Base-by-base conservation (phyloP, 2,329 filamentous ascomycete genomes). In the Dothidotthia symphoricarpi region DNA sequence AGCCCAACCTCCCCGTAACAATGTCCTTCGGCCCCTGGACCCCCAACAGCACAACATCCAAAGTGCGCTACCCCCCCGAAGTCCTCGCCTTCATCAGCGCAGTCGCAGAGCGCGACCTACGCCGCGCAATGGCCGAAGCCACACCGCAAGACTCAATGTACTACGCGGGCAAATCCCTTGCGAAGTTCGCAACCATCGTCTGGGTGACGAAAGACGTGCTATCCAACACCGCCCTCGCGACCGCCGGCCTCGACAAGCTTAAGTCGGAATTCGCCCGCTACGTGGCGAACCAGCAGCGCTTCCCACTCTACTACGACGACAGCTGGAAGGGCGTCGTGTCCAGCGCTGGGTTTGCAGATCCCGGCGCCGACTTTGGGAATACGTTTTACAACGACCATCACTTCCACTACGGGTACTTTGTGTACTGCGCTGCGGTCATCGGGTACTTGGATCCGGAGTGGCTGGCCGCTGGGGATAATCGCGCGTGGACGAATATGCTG, bases 91-190 rank as follows among this genome's bases (percentile, higher is more conserved):
- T 72, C 2, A 84, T 94, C 39, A 69, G 71, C 24, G 71, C 75
- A 1, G 73, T 82, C 7, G 85, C 88, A 1, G 72, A 75, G n/a
- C 76, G 74, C 14, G 93, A 98, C 63, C 71, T 95, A 1, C 76
- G 79, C 1, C 83, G 93, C 66, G 77, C 89, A 60, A 87, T 96
- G 66, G 66, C 73, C n/a, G 70, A 72, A 0, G 83, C 93, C 57
- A 81, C 81, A 4, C 80, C 93, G 47, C 72, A 87, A 24, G 79
- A 91, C 61, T 95, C 88, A 25, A 90, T 95, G 81, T 97, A 97
- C 67, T 96, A 85, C 66, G 86, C 86, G 52, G 93, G 93, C 53
- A 97, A 74, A 48, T 60, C 62, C 0, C 49, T 69, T 2, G 53
- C 59, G 2, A 64, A 57, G 34, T 71, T 73, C 34, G 72, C 73